Conservation (phyloP, 306 rosid species). For the Medicago ruthenica region DNA sequence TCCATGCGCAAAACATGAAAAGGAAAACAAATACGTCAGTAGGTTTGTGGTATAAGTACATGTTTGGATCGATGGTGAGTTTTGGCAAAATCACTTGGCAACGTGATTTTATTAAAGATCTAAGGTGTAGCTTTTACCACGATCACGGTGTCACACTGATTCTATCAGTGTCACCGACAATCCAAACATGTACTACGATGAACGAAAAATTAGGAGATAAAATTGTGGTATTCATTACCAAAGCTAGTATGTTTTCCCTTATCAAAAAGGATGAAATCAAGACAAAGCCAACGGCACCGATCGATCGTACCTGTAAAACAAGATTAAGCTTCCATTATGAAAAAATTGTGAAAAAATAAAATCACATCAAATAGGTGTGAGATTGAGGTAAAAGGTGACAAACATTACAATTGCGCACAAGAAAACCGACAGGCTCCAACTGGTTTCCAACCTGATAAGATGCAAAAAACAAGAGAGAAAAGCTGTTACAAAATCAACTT, state of each 20-base stretch:
- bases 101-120: not conserved
- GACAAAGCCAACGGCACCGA: constrained; percentile 92
- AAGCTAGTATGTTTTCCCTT: constrained; percentile 87
- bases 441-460: constrained; percentile 70
- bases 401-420: constrained; percentile 82
- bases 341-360: not conserved
- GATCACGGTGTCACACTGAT: not conserved
- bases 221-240: constrained; percentile 63
- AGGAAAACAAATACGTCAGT: not conserved
- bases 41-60: not conserved
- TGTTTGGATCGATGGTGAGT: not conserved
- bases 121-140: not conserved
- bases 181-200: not conserved
- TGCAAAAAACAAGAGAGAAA: constrained; percentile 7
- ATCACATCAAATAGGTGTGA: constrained; percentile 26
- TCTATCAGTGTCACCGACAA: not conserved
- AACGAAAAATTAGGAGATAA: not conserved
- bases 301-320: constrained; percentile 71
- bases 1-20: constrained; percentile 15
- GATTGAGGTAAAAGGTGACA: constrained; percentile 46
- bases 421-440: constrained; percentile 83
- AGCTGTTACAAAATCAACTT: not conserved
- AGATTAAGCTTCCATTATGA: constrained; percentile 13
- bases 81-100: not conserved
- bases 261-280: constrained; percentile 80